These are phyloP conservation scores for Gigaspora rosea DNA, from an alignment of 192 early-diverging fungal species.

Conservation along the genomic window DNA sequence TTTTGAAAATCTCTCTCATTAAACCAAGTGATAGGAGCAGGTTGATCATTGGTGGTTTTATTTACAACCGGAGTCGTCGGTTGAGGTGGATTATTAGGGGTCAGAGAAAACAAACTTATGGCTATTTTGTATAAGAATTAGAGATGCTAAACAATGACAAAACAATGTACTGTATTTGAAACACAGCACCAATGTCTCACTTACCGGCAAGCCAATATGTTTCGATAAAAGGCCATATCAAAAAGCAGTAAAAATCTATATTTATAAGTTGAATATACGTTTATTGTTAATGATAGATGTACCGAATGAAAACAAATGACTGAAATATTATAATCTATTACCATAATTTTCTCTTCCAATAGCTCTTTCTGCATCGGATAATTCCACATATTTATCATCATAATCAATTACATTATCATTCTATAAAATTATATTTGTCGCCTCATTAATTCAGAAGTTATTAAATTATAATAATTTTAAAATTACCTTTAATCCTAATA, in stretches of 20 bases:
- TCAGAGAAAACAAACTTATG: slow-evolving; percentile 45
- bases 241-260: slow-evolving; percentile 78
- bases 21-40: slow-evolving; percentile 55
- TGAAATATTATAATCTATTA: slow-evolving; percentile 26
- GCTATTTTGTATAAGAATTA: slow-evolving; percentile 21
- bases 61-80: neutral
- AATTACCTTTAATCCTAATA: slow-evolving; percentile 55
- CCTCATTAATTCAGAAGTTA: neutral
- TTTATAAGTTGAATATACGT: neutral
- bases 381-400: slow-evolving; percentile 50
- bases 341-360: slow-evolving; percentile 66
- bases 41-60: slow-evolving; percentile 19
- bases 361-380: slow-evolving; percentile 52
- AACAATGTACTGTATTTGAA: neutral
- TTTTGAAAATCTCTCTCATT: slow-evolving; percentile 71
- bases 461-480: neutral
- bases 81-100: slow-evolving; percentile 32
- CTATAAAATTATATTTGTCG: slow-evolving; percentile 3
- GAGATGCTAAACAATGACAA: slow-evolving; percentile 29
- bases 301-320: neutral
- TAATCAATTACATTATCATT: slow-evolving; percentile 52
- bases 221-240: slow-evolving; percentile 88
- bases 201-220: slow-evolving; percentile 82
- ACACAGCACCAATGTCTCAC: slow-evolving; percentile 49
- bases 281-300: neutral